Conservation (phyloP, 78 protist species). For the Guillardia theta region DNA sequence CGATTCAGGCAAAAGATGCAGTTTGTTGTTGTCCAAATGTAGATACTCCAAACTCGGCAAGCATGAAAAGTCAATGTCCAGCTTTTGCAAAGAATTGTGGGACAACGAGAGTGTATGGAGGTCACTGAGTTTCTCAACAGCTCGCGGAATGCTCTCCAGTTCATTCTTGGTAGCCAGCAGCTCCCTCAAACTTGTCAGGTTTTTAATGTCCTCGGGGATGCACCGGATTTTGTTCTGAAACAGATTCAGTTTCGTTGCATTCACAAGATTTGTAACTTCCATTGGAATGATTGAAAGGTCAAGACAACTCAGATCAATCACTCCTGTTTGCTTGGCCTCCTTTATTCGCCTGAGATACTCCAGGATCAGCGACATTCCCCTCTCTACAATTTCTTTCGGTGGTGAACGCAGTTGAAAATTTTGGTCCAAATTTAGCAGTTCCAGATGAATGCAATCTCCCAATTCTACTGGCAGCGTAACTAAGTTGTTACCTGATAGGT, state of each 20-base stretch:
- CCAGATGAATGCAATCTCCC: background rate
- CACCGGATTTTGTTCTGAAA: background rate
- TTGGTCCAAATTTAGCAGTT: background rate
- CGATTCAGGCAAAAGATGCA: background rate
- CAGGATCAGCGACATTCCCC: slow-evolving; percentile 7
- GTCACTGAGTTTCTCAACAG: background rate
- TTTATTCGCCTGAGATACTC: background rate
- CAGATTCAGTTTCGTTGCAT: background rate
- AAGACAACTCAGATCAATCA: background rate
- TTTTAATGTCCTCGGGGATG: background rate
- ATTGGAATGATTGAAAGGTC: background rate
- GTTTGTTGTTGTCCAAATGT: slow-evolving; percentile 29
- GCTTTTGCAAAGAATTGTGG: background rate
- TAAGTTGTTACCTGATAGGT: background rate
- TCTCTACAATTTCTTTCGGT: background rate
- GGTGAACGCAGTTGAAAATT: background rate
- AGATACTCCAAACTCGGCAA: background rate
- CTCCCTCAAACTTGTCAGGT: background rate
- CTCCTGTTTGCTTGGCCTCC: background rate
- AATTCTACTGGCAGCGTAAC: background rate
- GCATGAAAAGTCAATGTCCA: background rate
- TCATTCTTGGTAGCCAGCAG: background rate
- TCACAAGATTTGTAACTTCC: background rate
- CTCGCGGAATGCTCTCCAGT: background rate
- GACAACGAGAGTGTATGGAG: background rate